A percentile compares a stretch with the other conserved stretches of the same genome.
Evolutionary conservation across 2,329 filamentous ascomycete genomes (phyloP).

Genomic region (Didymella exigua): DNA sequence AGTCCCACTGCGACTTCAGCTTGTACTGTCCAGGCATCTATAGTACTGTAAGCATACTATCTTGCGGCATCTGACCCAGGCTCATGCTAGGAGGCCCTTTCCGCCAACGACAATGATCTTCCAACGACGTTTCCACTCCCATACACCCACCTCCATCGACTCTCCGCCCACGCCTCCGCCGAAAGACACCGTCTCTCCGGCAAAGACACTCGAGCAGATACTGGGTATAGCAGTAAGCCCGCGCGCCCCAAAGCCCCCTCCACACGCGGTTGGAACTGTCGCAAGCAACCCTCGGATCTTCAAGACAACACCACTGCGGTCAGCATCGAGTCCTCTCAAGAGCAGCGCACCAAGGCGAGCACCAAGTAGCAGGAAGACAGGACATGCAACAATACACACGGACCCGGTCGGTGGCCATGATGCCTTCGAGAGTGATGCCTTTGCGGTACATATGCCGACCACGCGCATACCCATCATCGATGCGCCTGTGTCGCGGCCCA

Average conservation of each 20-base stretch:
- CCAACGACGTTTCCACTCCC: constrained; percentile 9
- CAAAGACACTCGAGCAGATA: constrained; percentile 24
- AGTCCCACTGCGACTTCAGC: not conserved
- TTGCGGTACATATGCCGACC: constrained; percentile 43
- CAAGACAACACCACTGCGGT: not conserved
- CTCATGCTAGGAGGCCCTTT: no score
- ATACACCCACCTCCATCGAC: constrained; percentile 9
- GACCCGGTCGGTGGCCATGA: constrained; percentile 32
- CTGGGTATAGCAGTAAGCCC: constrained; percentile 18
- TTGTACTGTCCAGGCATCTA: no score
- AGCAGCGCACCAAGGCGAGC: constrained; percentile 14
- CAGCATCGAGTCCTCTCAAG: constrained; percentile 5
- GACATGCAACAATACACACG: constrained; percentile 34
- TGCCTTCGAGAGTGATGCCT: constrained; percentile 43
- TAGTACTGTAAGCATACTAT: no score
- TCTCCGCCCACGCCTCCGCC: constrained; percentile 11
- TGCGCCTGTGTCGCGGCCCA: constrained; percentile 19
- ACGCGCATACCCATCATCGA: constrained; percentile 40
- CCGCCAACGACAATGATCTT: constrained; percentile 23
- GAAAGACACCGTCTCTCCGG: constrained; percentile 7
- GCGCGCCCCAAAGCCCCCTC: constrained; percentile 11
- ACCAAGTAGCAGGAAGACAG: constrained; percentile 34
- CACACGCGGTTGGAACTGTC: constrained; percentile 12
- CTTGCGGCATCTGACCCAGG: no score
- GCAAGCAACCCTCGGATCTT: not conserved